Conservation (phyloP, 306 rosid genomes). For the Cucumis cinereus region DNA sequence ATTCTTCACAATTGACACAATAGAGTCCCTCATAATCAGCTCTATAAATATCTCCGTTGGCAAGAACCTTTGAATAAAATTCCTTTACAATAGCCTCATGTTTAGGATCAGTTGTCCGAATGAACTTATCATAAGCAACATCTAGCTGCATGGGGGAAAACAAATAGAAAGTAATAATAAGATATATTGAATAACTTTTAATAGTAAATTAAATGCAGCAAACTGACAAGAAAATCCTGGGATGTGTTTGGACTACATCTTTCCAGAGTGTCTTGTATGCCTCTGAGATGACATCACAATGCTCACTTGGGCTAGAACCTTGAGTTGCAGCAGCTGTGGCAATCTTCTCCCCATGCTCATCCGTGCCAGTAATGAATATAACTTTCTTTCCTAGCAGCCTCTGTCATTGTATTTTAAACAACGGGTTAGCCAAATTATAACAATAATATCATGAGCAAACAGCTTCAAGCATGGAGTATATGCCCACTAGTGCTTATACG, state of each 20-base stretch:
- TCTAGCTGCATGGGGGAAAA: slow-evolving; percentile 42
- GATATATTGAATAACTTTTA: neutral
- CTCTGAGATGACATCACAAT: slow-evolving; percentile 69
- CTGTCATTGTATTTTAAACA: slow-evolving; percentile 24
- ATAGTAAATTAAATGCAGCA: neutral
- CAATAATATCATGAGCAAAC: neutral
- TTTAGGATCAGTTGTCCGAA: slow-evolving; percentile 78
- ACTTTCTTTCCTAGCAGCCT: slow-evolving; percentile 70
- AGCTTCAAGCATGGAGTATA: neutral
- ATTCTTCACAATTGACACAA: slow-evolving; percentile 92
- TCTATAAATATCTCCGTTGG: slow-evolving; percentile 79
- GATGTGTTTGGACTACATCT: slow-evolving; percentile 35
- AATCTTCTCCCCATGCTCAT: slow-evolving; percentile 95
- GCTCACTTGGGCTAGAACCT: slow-evolving; percentile 62
- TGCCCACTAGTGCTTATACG: neutral
- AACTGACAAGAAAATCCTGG: neutral
- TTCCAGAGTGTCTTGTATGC: slow-evolving; percentile 69
- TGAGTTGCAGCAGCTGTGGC: slow-evolving; percentile 70
- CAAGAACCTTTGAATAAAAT: slow-evolving; percentile 80
- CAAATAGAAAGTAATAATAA: neutral
- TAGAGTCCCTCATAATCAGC: slow-evolving; percentile 95
- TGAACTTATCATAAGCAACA: slow-evolving; percentile 77
- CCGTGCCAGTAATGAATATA: slow-evolving; percentile 80
- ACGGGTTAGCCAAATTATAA: slow-evolving; percentile 1
- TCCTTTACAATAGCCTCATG: slow-evolving; percentile 90